A percentile compares a stretch with the other conserved stretches of the same genome.
These are phyloP conservation scores for Nakazawaea anatomiae DNA, from an alignment of 805 yeast genomes.

Conservation along the genomic window DNA sequence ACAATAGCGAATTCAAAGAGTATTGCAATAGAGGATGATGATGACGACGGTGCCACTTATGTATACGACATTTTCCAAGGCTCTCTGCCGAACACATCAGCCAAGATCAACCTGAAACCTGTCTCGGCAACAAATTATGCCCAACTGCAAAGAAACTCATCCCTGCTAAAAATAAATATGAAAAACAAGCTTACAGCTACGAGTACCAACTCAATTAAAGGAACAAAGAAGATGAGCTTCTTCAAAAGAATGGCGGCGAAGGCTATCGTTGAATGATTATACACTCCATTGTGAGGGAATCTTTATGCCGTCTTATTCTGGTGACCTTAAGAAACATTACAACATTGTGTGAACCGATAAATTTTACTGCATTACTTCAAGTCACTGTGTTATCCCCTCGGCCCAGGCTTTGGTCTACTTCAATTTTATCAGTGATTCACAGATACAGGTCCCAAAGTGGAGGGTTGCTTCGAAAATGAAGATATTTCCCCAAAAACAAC, in stretches of 20 bases:
- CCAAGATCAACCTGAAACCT: not conserved
- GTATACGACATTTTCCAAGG: constrained; percentile 5
- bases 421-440: too few relatives aligned
- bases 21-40: not conserved
- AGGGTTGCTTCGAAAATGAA: too few relatives aligned
- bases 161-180: not conserved
- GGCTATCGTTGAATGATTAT: not conserved
- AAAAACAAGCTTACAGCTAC: not conserved
- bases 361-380: too few relatives aligned
- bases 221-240: constrained; percentile 1
- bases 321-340: too few relatives aligned
- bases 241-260: constrained; percentile 4
- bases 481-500: too few relatives aligned
- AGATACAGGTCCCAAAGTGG: too few relatives aligned
- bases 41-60: constrained; percentile 2
- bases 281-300: not conserved
- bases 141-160: constrained; percentile 2
- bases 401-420: too few relatives aligned
- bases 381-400: too few relatives aligned
- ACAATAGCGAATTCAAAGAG: not conserved
- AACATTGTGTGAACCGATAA: too few relatives aligned
- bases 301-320: not conserved
- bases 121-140: not conserved
- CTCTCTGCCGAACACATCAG: too few relatives aligned
- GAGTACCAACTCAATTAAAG: too few relatives aligned